Evolutionary conservation across 495 filamentous ascomycete genomes (phyloP), one percentile per base, ranked within the genome.

Genomic region (Xylaria bambusicola): DNA sequence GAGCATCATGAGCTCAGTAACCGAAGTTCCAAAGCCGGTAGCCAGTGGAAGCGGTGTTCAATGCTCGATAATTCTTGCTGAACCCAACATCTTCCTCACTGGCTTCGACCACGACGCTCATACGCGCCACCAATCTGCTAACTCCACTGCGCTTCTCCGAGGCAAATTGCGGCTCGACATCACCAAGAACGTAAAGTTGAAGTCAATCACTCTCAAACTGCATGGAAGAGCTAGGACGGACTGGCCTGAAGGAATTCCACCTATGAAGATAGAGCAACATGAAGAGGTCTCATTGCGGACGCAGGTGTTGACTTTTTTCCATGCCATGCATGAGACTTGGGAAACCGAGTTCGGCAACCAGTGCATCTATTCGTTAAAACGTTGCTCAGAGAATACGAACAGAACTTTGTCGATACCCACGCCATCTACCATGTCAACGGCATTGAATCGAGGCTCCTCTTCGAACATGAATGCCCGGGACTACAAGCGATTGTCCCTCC

Each of bases 191-290:
- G 86, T 91, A 38, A 98, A 98, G 77, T 88, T 98, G 60, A 97
- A 96, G 78, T 87, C 92, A n/a, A 84, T 98, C 27, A 90, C 89
- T 5, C 77, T 98, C 48, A 90, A 87, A 63, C 93, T 98, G 64
- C 82, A 85, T 27, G 94, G 93, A 17, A 88, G 87, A 68, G 88
- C 92, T 2, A 86, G 88, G 61, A 98, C 94, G 0, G 92, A 96
- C 68, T 98, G 94, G 94, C 94, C 95, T 20, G 94, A 98, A 79
- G 94, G 93, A 31, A 97, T 98, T 20, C 95, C 94, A 6, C 95
- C 94, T 1, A 82, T 84, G 61, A 97, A 96, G 71, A 78, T 86
- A 0, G 88, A 96, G 54, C 87, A 89, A 60, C 87, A 85, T 67
- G 93, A 98, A 60, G 90, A 84, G 73, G 83, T 93, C 74, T 84